Evolutionary conservation across 2,329 filamentous ascomycete genomes (phyloP).

Genomic region (Colletotrichum sp.): DNA sequence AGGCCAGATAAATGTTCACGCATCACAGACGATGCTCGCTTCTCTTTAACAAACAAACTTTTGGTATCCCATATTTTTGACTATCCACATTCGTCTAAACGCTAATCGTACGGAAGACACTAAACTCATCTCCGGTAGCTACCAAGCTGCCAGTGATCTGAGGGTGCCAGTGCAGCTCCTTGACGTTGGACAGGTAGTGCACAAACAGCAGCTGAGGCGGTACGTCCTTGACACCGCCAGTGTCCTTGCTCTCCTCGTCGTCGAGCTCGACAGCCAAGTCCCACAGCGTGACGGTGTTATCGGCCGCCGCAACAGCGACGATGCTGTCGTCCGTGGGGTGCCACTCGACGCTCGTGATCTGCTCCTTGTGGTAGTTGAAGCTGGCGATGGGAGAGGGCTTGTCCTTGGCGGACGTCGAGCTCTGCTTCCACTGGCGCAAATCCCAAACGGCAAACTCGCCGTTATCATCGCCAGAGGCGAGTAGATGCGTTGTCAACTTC

Average conservation of each 20-base stretch:
- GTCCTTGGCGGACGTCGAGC: slow-evolving; percentile 44
- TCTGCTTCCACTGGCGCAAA: slow-evolving; percentile 89
- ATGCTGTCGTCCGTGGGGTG: slow-evolving; percentile 97
- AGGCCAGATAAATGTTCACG: neutral
- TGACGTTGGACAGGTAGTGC: slow-evolving; percentile 93
- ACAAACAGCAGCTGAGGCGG: slow-evolving; percentile 95
- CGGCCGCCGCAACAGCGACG: slow-evolving; percentile 87
- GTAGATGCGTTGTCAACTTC: slow-evolving; percentile 82
- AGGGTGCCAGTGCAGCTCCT: slow-evolving; percentile 97
- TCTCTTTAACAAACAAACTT: slow-evolving; percentile 10
- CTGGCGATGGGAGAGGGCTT: slow-evolving; percentile 85
- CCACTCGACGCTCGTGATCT: slow-evolving; percentile 96
- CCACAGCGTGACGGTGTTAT: slow-evolving; percentile 95
- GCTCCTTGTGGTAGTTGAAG: slow-evolving; percentile 95
- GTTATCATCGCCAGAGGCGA: slow-evolving; percentile 92
- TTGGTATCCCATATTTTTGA: slow-evolving; percentile 19
- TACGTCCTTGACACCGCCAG: slow-evolving; percentile 85
- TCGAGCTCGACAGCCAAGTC: slow-evolving; percentile 96
- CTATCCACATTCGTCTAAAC: slow-evolving; percentile 56
- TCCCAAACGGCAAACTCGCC: slow-evolving; percentile 97
- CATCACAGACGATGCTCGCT: neutral
- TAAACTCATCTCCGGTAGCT: slow-evolving; percentile 90
- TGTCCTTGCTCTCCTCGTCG: slow-evolving; percentile 94
- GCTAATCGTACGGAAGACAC: slow-evolving; percentile 83
- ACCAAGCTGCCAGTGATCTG: slow-evolving; percentile 92